Percentiles rank a stretch among this genome's conserved stretches.
Conservation (phyloP, 257 asterid species). For the Eucommia ulmoides region DNA sequence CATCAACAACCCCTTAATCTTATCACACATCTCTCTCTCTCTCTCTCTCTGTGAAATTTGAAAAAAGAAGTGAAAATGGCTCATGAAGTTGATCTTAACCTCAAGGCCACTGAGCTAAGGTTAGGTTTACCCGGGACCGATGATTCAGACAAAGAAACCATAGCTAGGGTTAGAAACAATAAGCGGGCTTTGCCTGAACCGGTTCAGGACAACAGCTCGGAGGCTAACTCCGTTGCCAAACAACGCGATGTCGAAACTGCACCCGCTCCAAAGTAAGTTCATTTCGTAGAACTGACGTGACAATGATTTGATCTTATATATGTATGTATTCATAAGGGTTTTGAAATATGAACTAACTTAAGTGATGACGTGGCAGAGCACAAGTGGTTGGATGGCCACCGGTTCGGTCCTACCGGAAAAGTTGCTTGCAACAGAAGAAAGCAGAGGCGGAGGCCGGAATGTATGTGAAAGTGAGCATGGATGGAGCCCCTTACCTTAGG, state of each 20-base stretch:
- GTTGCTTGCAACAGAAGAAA: slow-evolving; percentile 31
- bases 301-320: background rate
- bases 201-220: slow-evolving; percentile 19
- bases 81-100: slow-evolving; percentile 22
- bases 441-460: slow-evolving; percentile 34
- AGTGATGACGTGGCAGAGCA: slow-evolving; percentile 36
- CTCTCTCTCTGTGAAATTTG: too few relatives aligned
- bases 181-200: slow-evolving; percentile 38
- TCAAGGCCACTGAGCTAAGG: slow-evolving; percentile 50
- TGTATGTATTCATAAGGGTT: background rate
- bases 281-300: background rate
- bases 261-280: slow-evolving; percentile 55
- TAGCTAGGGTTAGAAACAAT: slow-evolving; percentile 17
- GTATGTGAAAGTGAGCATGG: slow-evolving; percentile 62
- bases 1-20: background rate
- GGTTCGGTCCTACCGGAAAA: slow-evolving; percentile 51
- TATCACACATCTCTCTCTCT: slow-evolving; percentile 1
- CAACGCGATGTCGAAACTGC: slow-evolving; percentile 15
- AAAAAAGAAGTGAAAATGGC: too few relatives aligned
- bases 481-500: slow-evolving; percentile 63
- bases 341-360: background rate
- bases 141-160: slow-evolving; percentile 9
- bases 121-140: slow-evolving; percentile 48
- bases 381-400: slow-evolving; percentile 95
- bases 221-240: slow-evolving; percentile 13